phyloP scores from a whole-genome alignment of 192 early-diverging fungal genomes.

The Rhizophagus sp. region DNA sequence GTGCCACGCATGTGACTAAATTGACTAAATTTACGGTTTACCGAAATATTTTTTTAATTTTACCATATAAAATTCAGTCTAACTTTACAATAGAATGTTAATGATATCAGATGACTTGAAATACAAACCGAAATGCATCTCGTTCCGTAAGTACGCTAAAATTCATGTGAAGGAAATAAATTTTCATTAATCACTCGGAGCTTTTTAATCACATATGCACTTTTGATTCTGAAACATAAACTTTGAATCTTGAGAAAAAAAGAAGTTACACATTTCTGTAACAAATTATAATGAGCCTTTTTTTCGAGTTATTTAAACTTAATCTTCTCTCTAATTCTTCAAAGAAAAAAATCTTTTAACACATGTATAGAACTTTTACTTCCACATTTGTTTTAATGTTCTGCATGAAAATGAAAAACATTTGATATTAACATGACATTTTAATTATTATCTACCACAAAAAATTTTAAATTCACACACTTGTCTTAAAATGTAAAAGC shows the following conservation, averaged over 20 bases:
- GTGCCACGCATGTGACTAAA: too few relatives aligned
- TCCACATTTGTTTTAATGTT: not conserved
- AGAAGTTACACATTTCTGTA: not conserved
- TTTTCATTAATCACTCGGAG: not conserved
- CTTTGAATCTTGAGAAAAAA: not conserved
- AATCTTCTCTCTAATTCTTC: too few relatives aligned
- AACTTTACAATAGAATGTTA: too few relatives aligned
- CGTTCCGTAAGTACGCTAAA: too few relatives aligned
- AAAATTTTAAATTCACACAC: not conserved
- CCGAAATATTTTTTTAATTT: too few relatives aligned
- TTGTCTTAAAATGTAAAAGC: not conserved
- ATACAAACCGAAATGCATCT: too few relatives aligned
- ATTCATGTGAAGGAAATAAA: too few relatives aligned
- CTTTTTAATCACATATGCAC: not conserved
- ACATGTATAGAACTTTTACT: not conserved
- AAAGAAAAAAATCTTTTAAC: not conserved
- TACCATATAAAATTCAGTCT: too few relatives aligned
- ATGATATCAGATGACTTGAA: too few relatives aligned
- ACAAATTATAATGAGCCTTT: not conserved
- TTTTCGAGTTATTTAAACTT: not conserved
- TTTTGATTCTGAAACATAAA: not conserved
- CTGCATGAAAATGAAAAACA: not conserved
- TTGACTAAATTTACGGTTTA: too few relatives aligned
- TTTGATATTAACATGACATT: not conserved
- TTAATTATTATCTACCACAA: not conserved